A percentile compares a stretch with the other conserved stretches of the same genome.
Conservation (phyloP, 495 filamentous ascomycete genomes). For the Penicillium psychrofluorescens region DNA sequence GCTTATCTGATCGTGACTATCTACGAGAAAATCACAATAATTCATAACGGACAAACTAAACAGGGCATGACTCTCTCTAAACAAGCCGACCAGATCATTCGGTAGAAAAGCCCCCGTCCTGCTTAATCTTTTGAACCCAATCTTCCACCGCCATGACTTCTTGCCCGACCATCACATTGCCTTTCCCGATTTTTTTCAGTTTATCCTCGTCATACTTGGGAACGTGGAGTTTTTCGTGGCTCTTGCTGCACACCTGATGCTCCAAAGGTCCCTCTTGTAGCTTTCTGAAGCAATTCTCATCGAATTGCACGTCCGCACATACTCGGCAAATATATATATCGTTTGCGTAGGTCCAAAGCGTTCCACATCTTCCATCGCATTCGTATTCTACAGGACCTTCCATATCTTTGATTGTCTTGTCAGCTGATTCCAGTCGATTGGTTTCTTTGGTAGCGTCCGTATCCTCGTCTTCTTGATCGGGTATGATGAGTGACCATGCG, state of each 20-base stretch:
- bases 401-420: not conserved
- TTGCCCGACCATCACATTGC: conserved; percentile 22
- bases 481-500: conserved; percentile 12
- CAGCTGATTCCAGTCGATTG: too few species aligned
- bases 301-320: conserved; percentile 25
- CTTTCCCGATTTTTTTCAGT: conserved; percentile 8
- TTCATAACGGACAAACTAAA: too few species aligned
- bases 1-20: too few species aligned
- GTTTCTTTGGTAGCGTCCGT: not conserved
- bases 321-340: conserved; percentile 29
- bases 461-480: not conserved
- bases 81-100: too few species aligned
- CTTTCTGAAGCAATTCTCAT: conserved; percentile 19
- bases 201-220: conserved; percentile 23
- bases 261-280: conserved; percentile 18
- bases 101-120: not conserved
- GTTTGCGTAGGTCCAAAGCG: conserved; percentile 13
- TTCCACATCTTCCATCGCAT: conserved; percentile 19
- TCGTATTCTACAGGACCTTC: conserved; percentile 4
- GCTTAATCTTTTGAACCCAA: conserved; percentile 16
- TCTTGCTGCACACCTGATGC: conserved; percentile 22
- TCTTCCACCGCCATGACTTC: conserved; percentile 26
- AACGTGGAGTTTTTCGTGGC: conserved; percentile 29
- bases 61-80: too few species aligned
- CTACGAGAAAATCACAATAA: too few species aligned